Evolutionary conservation across 2,329 filamentous ascomycete genomes (phyloP).

Genomic region (Aspergillus quadricinctus): DNA sequence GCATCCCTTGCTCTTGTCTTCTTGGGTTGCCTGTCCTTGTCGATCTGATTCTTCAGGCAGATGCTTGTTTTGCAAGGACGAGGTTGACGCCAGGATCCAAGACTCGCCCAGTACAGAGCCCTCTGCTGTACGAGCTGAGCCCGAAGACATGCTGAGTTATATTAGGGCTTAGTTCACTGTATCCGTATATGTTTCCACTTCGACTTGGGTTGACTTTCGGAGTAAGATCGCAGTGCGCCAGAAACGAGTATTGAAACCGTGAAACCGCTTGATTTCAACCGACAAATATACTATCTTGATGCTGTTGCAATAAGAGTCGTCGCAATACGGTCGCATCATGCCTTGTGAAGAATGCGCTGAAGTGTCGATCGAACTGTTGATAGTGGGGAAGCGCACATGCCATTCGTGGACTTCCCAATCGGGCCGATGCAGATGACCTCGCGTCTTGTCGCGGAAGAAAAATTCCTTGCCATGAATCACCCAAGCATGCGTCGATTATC

Average conservation of each 20-base stretch:
- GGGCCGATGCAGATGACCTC: slow-evolving; percentile 7
- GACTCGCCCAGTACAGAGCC: slow-evolving; percentile 30
- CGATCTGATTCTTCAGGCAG: slow-evolving; percentile 7
- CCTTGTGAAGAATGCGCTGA: neutral
- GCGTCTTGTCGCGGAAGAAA: slow-evolving; percentile 11
- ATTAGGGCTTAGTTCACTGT: neutral
- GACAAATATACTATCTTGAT: neutral
- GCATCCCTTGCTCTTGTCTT: slow-evolving; percentile 11
- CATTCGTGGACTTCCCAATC: slow-evolving; percentile 5
- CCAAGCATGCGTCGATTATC: slow-evolving; percentile 17
- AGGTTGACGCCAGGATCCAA: slow-evolving; percentile 32
- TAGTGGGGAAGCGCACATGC: neutral
- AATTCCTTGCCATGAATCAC: neutral
- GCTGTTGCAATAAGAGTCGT: neutral
- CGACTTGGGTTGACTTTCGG: neutral
- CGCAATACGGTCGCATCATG: neutral
- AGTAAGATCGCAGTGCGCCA: neutral
- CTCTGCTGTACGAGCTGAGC: neutral
- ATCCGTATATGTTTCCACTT: neutral
- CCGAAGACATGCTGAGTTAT: neutral
- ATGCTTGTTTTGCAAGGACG: slow-evolving; percentile 10
- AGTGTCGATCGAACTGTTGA: neutral
- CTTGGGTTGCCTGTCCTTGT: slow-evolving; percentile 6
- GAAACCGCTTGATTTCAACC: neutral
- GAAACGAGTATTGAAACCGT: neutral